Evolutionary conservation across 345 rosid species (phyloP).

Genomic region (Orychophragmus violaceus): DNA sequence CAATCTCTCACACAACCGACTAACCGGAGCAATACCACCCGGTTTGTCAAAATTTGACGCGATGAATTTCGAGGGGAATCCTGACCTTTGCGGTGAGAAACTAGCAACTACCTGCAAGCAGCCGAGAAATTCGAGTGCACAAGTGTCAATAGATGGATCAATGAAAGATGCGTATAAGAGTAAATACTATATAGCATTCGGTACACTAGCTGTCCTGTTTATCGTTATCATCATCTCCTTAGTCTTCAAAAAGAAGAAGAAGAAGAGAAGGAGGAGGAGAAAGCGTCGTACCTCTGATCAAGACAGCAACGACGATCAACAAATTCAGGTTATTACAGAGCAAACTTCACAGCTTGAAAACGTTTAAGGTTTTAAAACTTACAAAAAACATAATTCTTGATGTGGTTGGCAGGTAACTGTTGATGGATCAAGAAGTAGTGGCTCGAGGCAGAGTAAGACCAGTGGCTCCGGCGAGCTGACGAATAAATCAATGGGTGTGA

Average conservation of each 20-base stretch:
- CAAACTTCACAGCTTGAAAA: not conserved
- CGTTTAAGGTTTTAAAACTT: not conserved
- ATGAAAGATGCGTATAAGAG: slow-evolving; percentile 17
- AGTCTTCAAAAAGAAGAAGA: slow-evolving; percentile 25
- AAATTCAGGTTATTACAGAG: slow-evolving; percentile 18
- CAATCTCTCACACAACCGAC: slow-evolving; percentile 53
- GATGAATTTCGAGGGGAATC: slow-evolving; percentile 46
- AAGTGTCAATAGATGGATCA: not conserved
- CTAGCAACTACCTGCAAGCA: slow-evolving; percentile 33
- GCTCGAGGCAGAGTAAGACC: slow-evolving; percentile 7
- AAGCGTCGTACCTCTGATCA: not conserved
- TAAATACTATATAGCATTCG: slow-evolving; percentile 30
- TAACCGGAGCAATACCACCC: slow-evolving; percentile 58
- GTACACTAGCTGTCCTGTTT: slow-evolving; percentile 37
- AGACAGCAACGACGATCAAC: not conserved
- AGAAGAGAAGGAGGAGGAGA: slow-evolving; percentile 15
- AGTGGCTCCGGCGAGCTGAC: slow-evolving; percentile 12
- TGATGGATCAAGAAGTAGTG: slow-evolving; percentile 6
- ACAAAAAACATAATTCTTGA: not conserved
- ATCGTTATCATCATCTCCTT: slow-evolving; percentile 21
- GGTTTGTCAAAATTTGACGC: slow-evolving; percentile 41
- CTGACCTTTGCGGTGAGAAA: slow-evolving; percentile 50
- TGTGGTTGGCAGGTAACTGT: slow-evolving; percentile 16
- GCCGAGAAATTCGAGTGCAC: not conserved
- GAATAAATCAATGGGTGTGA: not conserved